phyloP scores from a whole-genome alignment of 2,329 filamentous ascomycete genomes.

The Botrytis deweyae region DNA sequence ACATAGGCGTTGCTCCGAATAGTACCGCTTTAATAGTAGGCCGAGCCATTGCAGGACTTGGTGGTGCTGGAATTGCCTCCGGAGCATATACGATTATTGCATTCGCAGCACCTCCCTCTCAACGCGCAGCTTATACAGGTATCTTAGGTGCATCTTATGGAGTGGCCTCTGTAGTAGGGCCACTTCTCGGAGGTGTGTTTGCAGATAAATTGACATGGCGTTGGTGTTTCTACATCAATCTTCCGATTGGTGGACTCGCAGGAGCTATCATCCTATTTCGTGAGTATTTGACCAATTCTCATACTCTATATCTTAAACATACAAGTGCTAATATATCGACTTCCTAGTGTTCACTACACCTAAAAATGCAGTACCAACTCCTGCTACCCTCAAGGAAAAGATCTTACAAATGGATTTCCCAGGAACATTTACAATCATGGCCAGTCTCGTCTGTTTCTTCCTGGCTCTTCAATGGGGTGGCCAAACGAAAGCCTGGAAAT shows the following conservation, averaged over 20 bases:
- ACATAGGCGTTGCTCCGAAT: conserved; percentile 38
- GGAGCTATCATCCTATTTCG: conserved; percentile 28
- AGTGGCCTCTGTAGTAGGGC: conserved; percentile 60
- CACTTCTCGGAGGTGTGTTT: conserved; percentile 62
- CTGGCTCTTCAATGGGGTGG: conserved; percentile 52
- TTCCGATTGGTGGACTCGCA: conserved; percentile 42
- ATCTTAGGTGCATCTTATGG: conserved; percentile 66
- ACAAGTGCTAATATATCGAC: background rate
- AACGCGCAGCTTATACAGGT: conserved; percentile 52
- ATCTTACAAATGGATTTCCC: conserved; percentile 50
- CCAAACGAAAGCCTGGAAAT: conserved; percentile 46
- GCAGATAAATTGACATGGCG: conserved; percentile 58
- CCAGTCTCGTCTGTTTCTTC: conserved; percentile 45
- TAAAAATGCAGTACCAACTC: conserved; percentile 41
- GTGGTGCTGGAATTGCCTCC: conserved; percentile 33
- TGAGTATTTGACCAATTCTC: background rate
- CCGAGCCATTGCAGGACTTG: conserved; percentile 33
- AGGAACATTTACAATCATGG: conserved; percentile 48
- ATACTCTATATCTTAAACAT: background rate
- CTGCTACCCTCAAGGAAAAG: conserved; percentile 46
- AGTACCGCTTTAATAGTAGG: conserved; percentile 25
- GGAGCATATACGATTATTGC: conserved; percentile 46
- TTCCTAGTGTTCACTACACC: conserved; percentile 39
- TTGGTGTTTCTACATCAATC: conserved; percentile 46
- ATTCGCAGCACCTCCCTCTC: conserved; percentile 36